Evolutionary conservation across 768 basidiomycete genomes (phyloP).

Genomic region (Boletus subparvulus): DNA sequence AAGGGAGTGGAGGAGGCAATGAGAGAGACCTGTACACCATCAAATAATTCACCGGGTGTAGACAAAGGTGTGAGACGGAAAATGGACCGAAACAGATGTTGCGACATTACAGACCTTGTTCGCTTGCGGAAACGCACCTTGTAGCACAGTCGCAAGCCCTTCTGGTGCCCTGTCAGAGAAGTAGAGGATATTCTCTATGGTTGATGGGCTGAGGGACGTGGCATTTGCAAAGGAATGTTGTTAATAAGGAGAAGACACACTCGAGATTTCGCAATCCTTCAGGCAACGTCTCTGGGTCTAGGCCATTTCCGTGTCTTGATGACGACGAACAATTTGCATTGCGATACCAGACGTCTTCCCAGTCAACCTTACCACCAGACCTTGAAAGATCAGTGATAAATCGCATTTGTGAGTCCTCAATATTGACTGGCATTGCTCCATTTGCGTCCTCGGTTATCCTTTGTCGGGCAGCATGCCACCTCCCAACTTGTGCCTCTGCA

Average conservation of each 20-base stretch:
- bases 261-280: slow-evolving; percentile 35
- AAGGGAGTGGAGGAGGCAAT: slow-evolving; percentile 77
- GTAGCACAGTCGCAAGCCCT: slow-evolving; percentile 49
- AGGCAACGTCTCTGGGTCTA: slow-evolving; percentile 32
- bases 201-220: slow-evolving; percentile 14
- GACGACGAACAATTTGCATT: slow-evolving; percentile 11
- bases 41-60: not conserved
- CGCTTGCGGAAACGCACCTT: slow-evolving; percentile 40
- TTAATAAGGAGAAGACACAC: slow-evolving; percentile 16
- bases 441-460: slow-evolving; percentile 8
- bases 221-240: not conserved
- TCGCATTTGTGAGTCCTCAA: slow-evolving; percentile 1
- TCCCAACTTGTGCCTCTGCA: slow-evolving; percentile 61
- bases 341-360: slow-evolving; percentile 53
- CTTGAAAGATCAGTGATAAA: slow-evolving; percentile 1
- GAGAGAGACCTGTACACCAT: slow-evolving; percentile 55
- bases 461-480: slow-evolving; percentile 61
- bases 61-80: slow-evolving; percentile 1
- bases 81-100: not conserved
- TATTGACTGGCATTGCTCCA: not conserved
- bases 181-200: slow-evolving; percentile 42
- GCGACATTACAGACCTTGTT: slow-evolving; percentile 44
- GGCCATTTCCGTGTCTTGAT: not conserved
- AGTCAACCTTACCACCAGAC: slow-evolving; percentile 33
- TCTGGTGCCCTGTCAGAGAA: slow-evolving; percentile 59